These are phyloP conservation scores for Paratinospora sagittata DNA, from an alignment of 164 flowering plant species.

Conservation along the genomic window DNA sequence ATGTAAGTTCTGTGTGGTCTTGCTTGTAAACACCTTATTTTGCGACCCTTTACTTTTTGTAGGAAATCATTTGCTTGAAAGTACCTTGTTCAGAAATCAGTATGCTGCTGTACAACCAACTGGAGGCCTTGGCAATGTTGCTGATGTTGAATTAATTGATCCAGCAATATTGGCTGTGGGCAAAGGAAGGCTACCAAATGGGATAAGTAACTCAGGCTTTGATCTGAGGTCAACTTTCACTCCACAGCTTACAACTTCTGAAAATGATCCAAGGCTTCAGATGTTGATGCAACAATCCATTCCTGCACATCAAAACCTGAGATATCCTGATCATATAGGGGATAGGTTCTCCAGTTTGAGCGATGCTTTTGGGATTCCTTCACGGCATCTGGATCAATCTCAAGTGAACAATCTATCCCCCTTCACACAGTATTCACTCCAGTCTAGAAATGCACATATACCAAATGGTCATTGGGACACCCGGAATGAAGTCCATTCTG, in stretches of 20 bases:
- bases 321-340: slow-evolving; percentile 37
- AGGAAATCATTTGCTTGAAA: slow-evolving; percentile 33
- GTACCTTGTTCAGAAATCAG: slow-evolving; percentile 20
- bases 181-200: slow-evolving; percentile 58
- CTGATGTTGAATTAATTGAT: slow-evolving; percentile 40
- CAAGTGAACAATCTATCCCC: slow-evolving; percentile 41
- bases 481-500: slow-evolving; percentile 55
- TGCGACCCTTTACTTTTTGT: slow-evolving; percentile 4
- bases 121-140: slow-evolving; percentile 18
- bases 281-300: slow-evolving; percentile 62
- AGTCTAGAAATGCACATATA: slow-evolving; percentile 41
- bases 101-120: slow-evolving; percentile 21
- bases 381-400: slow-evolving; percentile 58
- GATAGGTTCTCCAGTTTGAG: slow-evolving; percentile 36
- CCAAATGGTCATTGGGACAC: slow-evolving; percentile 67
- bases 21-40: not conserved
- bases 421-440: slow-evolving; percentile 46
- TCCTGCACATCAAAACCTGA: slow-evolving; percentile 44
- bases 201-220: slow-evolving; percentile 35
- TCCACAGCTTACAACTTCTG: slow-evolving; percentile 38
- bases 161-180: slow-evolving; percentile 75
- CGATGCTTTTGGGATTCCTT: slow-evolving; percentile 44
- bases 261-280: slow-evolving; percentile 65
- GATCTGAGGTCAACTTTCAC: slow-evolving; percentile 45
- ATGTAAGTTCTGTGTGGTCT: not conserved